Conservation (phyloP, 495 filamentous ascomycete genomes). For the Acidomyces sp. region DNA sequence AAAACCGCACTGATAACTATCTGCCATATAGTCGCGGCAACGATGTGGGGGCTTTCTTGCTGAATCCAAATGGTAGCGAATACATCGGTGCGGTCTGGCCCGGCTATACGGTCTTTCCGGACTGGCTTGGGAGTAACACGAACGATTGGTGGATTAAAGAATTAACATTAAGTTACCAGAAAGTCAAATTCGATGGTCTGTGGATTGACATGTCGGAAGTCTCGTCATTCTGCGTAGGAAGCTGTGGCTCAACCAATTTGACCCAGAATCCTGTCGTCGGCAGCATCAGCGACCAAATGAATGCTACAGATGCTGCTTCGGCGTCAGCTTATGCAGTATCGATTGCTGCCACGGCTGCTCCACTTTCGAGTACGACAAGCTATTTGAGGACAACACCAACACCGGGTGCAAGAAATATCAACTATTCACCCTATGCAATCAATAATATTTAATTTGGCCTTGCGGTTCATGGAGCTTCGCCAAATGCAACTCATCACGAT, state of each 20-base stretch:
- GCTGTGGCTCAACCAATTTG: constrained; percentile 50
- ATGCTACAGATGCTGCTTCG: constrained; percentile 15
- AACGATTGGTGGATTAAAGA: constrained; percentile 16
- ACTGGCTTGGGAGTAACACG: constrained; percentile 10
- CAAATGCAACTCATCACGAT: constrained; percentile 19
- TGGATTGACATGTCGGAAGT: constrained; percentile 23
- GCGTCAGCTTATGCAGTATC: constrained; percentile 5
- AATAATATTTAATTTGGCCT: constrained; percentile 7
- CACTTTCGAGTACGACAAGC: too few relatives aligned
- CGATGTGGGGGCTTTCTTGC: constrained; percentile 10
- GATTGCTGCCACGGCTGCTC: constrained; percentile 1
- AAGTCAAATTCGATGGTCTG: constrained; percentile 18
- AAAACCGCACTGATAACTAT: constrained; percentile 14
- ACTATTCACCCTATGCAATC: constrained; percentile 19
- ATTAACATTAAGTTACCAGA: constrained; percentile 5
- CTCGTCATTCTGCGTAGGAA: constrained; percentile 62
- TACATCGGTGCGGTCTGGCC: constrained; percentile 16
- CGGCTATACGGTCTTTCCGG: constrained; percentile 13
- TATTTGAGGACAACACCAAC: constrained; percentile 10
- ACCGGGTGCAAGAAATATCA: constrained; percentile 13
- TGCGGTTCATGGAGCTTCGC: constrained; percentile 10
- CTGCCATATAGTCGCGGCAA: constrained; percentile 10
- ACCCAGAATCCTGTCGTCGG: constrained; percentile 42
- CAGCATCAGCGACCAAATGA: constrained; percentile 14
- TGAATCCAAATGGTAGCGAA: constrained; percentile 6